Conservation (phyloP, 116 monocot species). For the Zostera marina region DNA sequence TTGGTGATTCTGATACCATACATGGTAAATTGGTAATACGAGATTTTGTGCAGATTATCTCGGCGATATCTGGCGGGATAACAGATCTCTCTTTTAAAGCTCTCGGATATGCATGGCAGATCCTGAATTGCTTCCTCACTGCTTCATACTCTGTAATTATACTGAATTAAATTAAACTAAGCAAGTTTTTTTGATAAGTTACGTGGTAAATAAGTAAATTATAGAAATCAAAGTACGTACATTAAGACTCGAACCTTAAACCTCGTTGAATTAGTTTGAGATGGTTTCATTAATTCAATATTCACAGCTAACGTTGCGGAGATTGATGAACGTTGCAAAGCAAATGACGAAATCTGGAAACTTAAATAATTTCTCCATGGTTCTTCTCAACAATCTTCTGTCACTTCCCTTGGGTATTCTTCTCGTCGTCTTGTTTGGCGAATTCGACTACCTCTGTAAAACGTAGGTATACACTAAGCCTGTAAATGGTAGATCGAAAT, state of each 20-base stretch:
- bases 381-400: constrained; percentile 83
- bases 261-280: too few relatives aligned
- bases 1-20: too few relatives aligned
- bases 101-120: constrained; percentile 86
- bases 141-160: constrained; percentile 88
- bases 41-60: constrained; percentile 67
- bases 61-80: constrained; percentile 86
- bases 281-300: too few relatives aligned
- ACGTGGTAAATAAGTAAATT: background rate
- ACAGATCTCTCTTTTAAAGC: constrained; percentile 87
- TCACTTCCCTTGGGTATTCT: constrained; percentile 73
- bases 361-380: constrained; percentile 95
- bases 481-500: background rate
- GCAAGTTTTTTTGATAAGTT: too few relatives aligned
- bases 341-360: constrained; percentile 80
- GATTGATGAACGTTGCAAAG: constrained; percentile 92
- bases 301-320: constrained; percentile 61
- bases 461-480: constrained; percentile 37
- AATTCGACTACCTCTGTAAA: constrained; percentile 63
- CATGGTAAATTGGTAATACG: too few relatives aligned
- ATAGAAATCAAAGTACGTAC: too few relatives aligned
- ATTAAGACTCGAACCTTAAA: too few relatives aligned
- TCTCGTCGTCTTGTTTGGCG: constrained; percentile 52
- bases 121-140: constrained; percentile 75
- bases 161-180: background rate